phyloP scores from a whole-genome alignment of 192 early-diverging fungal genomes.

The Umbelopsis sp. region DNA sequence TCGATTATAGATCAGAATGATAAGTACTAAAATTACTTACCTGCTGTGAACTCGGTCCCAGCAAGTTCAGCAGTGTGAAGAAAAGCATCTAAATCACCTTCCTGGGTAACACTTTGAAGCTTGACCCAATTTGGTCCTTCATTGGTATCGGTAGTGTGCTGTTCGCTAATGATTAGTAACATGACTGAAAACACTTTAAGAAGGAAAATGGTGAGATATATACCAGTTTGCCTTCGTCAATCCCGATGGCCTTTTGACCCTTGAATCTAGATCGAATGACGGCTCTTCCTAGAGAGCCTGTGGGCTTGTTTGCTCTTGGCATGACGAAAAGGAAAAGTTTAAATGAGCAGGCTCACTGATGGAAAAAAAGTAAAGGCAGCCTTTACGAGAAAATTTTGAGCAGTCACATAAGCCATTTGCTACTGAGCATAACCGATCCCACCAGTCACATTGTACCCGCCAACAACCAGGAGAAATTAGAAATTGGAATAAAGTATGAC shows the following conservation, averaged over 20 bases:
- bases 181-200: background rate
- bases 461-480: no score
- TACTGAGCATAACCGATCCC: no score
- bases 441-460: no score
- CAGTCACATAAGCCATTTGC: background rate
- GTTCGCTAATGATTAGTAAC: slow-evolving; percentile 3
- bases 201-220: background rate
- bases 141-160: slow-evolving; percentile 86
- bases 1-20: background rate
- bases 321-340: background rate
- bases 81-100: slow-evolving; percentile 97
- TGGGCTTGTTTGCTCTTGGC: slow-evolving; percentile 37
- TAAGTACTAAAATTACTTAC: slow-evolving; percentile 35
- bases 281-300: slow-evolving; percentile 39
- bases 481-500: no score
- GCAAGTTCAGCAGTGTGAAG: slow-evolving; percentile 93
- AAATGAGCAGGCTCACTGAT: background rate
- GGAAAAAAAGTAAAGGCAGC: no score
- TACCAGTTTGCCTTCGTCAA: slow-evolving; percentile 44
- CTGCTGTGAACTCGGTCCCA: slow-evolving; percentile 91
- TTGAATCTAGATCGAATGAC: slow-evolving; percentile 41
- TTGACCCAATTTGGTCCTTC: slow-evolving; percentile 84
- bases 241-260: slow-evolving; percentile 41
- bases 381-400: slow-evolving; percentile 17
- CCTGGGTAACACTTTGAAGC: slow-evolving; percentile 95